Evolutionary conservation across 805 yeast species (phyloP), one percentile per base, ranked within the genome.

Genomic region (Candida insectalens): DNA sequence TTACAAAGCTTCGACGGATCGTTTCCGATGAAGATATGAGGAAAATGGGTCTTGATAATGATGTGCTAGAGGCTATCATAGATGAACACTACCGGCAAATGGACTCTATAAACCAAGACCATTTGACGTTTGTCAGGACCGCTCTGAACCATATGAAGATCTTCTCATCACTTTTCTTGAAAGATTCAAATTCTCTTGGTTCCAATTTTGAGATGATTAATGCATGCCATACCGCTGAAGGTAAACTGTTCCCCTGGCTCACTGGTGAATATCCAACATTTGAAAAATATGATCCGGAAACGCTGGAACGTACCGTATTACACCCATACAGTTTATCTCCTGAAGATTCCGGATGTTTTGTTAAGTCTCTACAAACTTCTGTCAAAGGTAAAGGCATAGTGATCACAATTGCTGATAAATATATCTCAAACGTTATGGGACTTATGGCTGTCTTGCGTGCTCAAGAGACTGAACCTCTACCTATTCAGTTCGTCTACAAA

Each of bases 331-430:
- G 45, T 14, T 34, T 29, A 12, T 29, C n/a, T 30, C 35, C 29
- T 26, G 36, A 9, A 29, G 23, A 19, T 27, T 30, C 15, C 10
- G n/a, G 31, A 13, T 52, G 62, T 38, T 42, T 53, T 35, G 34
- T 59, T 16, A 55, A 55, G 33, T 43, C 37, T 4, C 36, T 59
- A 20, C 55, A 57, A 26, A 29, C 39, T 4, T 40, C 50, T 22
- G 39, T 58, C 25, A 52, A 53, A 10, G 76, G 75, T 3, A 55
- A 53, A 38, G 83, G 83, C 3, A 66, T 74, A 17, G 80, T 72
- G 2, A 49, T 76, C 4, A 66, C 78, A 3, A 67, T 69, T 1
- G 47, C 67, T 13, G 67, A 73, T 36, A 50, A 51, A 12, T 63
- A 69, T 37, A 55, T 60, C 12, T 56, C 61, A 17, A 80, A 74